These are phyloP conservation scores for Eucalyptus viminalis DNA, from an alignment of 345 rosid genomes.

Conservation along the genomic window DNA sequence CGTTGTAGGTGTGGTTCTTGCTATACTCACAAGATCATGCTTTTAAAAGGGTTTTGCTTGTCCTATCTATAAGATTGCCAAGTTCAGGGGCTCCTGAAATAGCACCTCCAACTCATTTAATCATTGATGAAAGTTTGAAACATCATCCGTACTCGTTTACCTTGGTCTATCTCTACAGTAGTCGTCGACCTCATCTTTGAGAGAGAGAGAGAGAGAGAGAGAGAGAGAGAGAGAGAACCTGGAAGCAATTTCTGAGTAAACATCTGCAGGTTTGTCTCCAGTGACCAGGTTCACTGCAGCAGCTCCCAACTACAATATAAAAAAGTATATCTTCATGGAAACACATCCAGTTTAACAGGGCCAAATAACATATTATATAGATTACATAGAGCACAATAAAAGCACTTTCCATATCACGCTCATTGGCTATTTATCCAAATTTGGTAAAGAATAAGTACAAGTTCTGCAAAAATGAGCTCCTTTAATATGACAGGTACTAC, in stretches of 20 bases:
- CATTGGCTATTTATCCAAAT: background rate
- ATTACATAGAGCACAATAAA: background rate
- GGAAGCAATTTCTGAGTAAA: slow-evolving; percentile 85
- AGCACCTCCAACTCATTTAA: background rate
- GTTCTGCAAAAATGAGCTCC: background rate
- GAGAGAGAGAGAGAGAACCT: slow-evolving; percentile 21
- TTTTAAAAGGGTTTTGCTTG: background rate
- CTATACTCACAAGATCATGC: background rate
- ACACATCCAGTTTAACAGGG: background rate
- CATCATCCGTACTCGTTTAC: background rate
- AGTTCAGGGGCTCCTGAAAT: background rate
- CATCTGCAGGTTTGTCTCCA: slow-evolving; percentile 94
- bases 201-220: background rate
- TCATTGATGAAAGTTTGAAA: background rate
- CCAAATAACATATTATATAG: background rate
- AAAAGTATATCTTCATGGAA: background rate
- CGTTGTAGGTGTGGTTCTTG: background rate
- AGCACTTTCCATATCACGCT: background rate
- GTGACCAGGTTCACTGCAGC: slow-evolving; percentile 89
- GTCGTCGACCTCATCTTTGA: background rate
- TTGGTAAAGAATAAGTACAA: background rate
- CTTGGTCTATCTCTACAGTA: background rate
- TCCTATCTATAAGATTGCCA: background rate
- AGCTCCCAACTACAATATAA: slow-evolving; percentile 75
- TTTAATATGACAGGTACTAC: background rate